These are phyloP conservation scores for Suillus tomentosus DNA, from an alignment of 768 basidiomycete genomes.

Conservation along the genomic window DNA sequence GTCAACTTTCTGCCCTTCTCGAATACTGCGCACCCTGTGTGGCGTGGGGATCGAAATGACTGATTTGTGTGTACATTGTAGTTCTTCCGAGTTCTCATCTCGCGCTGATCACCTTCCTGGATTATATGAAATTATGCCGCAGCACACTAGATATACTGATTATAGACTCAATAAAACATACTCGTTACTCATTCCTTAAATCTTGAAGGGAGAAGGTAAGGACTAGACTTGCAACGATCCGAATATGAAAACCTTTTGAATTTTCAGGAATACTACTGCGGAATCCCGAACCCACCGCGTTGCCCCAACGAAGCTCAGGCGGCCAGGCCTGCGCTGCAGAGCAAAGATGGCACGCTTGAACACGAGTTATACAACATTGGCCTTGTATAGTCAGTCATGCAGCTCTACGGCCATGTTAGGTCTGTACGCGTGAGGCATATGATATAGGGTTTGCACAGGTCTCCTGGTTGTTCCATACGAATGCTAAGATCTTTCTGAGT, in stretches of 20 bases:
- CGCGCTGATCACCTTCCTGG: not conserved
- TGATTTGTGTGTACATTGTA: not conserved
- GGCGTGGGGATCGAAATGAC: not conserved
- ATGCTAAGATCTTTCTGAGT: not conserved
- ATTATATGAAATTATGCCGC: not conserved
- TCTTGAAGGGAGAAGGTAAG: not conserved
- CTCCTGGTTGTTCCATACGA: not conserved
- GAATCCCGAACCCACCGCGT: not conserved
- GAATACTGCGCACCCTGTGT: not conserved
- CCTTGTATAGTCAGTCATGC: too few species aligned
- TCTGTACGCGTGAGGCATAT: not conserved
- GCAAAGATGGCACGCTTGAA: not conserved
- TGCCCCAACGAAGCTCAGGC: not conserved
- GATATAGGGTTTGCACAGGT: not conserved
- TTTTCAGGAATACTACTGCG: not conserved
- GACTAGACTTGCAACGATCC: not conserved
- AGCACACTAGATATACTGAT: not conserved
- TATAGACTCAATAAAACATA: not conserved
- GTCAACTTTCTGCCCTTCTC: not conserved
- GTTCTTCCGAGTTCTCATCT: not conserved
- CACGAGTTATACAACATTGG: not conserved
- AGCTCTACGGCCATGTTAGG: too few species aligned
- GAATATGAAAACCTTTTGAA: not conserved
- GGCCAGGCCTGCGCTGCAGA: not conserved
- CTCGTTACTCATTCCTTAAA: not conserved